A percentile compares a stretch with the other conserved stretches of the same genome.
These are phyloP conservation scores for Termitomyces sp. DNA, from an alignment of 768 basidiomycete genomes.

Conservation along the genomic window DNA sequence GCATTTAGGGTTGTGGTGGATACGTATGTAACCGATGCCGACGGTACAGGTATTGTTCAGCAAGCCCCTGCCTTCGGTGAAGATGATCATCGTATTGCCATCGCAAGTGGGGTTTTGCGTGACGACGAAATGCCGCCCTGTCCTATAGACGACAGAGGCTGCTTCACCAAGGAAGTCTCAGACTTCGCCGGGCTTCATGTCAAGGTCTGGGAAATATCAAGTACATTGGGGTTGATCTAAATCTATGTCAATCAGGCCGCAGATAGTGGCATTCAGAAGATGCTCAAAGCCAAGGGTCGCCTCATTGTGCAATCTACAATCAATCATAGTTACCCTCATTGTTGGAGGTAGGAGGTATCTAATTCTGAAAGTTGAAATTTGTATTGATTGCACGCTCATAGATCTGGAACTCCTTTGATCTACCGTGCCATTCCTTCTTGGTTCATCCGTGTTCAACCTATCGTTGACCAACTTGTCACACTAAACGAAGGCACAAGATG, in stretches of 20 bases:
- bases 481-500: slow-evolving; percentile 92
- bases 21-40: slow-evolving; percentile 87
- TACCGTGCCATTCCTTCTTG: slow-evolving; percentile 95
- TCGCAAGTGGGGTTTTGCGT: slow-evolving; percentile 76
- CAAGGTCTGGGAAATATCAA: slow-evolving; percentile 50
- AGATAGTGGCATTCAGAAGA: slow-evolving; percentile 91
- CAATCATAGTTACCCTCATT: slow-evolving; percentile 93
- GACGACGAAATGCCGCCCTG: slow-evolving; percentile 94
- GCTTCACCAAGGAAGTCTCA: slow-evolving; percentile 82
- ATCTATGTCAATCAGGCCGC: slow-evolving; percentile 53
- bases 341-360: slow-evolving; percentile 69
- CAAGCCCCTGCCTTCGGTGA: slow-evolving; percentile 99
- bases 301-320: slow-evolving; percentile 84
- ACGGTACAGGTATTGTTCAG: slow-evolving; percentile 98
- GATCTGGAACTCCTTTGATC: slow-evolving; percentile 91
- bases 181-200: slow-evolving; percentile 87
- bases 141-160: slow-evolving; percentile 86
- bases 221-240: neutral
- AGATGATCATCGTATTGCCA: slow-evolving; percentile 93
- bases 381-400: slow-evolving; percentile 20
- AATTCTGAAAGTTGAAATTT: neutral
- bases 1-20: slow-evolving; percentile 89
- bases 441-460: slow-evolving; percentile 87
- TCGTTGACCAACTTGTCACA: slow-evolving; percentile 79
- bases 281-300: slow-evolving; percentile 79